These are phyloP conservation scores for Fusarium tuaranense DNA, from an alignment of 2,329 filamentous ascomycete species.

Conservation along the genomic window DNA sequence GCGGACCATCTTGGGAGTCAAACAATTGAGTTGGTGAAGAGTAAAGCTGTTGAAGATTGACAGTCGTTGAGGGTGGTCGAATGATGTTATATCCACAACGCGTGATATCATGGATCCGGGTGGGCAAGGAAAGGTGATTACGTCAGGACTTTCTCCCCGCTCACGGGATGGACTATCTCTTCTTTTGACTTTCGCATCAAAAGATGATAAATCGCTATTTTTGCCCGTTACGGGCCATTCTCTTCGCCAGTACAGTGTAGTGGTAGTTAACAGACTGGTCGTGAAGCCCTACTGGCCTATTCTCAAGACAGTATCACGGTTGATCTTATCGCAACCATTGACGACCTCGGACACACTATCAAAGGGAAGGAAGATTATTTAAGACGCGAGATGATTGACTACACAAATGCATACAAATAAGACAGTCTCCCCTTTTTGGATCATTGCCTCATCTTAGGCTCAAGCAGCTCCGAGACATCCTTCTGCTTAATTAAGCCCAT, in stretches of 20 bases:
- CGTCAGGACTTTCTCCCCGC: neutral
- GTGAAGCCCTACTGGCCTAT: no score
- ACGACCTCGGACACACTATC: no score
- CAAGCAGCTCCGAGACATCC: neutral
- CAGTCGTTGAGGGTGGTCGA: neutral
- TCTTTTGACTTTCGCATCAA: neutral
- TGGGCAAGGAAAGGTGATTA: neutral
- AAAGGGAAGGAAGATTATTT: no score
- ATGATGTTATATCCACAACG: neutral
- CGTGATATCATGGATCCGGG: neutral
- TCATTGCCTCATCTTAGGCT: no score
- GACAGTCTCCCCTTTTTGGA: no score
- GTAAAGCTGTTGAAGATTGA: neutral
- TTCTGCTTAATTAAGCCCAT: neutral
- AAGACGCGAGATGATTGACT: no score
- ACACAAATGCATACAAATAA: no score
- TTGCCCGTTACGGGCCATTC: neutral
- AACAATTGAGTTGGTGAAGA: neutral
- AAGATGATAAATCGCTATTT: neutral
- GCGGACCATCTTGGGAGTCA: conserved; percentile 23
- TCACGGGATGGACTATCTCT: neutral
- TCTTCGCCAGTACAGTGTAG: neutral
- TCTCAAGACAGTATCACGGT: no score
- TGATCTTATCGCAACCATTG: no score
- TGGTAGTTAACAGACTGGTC: no score